Conservation (phyloP, 2,329 filamentous ascomycete species). For the Teratosphaeria epicoccoides region DNA sequence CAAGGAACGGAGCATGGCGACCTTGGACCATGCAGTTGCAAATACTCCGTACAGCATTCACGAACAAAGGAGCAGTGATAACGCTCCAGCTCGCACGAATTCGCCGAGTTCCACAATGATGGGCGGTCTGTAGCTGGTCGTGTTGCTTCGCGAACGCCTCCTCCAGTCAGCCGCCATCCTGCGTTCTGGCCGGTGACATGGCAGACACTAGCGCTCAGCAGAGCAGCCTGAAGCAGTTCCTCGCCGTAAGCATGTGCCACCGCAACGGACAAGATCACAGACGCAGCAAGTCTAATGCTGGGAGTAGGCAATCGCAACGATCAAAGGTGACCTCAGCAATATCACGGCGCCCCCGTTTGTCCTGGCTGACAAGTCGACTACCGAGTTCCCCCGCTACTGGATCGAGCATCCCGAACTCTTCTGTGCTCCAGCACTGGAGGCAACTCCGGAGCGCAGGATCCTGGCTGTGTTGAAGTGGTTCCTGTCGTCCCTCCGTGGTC, state of each 20-base stretch:
- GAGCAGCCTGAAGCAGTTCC: slow-evolving; percentile 17
- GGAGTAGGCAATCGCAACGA: slow-evolving; percentile 32
- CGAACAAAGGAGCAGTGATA: not conserved
- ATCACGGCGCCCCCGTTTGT: slow-evolving; percentile 40
- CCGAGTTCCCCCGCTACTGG: slow-evolving; percentile 38
- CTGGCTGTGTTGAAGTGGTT: slow-evolving; percentile 42
- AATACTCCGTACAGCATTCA: not conserved
- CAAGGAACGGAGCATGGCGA: not conserved
- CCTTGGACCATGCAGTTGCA: not conserved
- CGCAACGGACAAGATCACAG: not conserved
- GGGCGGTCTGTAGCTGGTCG: not conserved
- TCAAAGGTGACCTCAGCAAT: slow-evolving; percentile 36
- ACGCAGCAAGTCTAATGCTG: not conserved
- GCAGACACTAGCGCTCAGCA: slow-evolving; percentile 11
- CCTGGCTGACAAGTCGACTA: slow-evolving; percentile 35
- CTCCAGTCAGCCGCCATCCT: not conserved
- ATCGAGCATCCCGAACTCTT: slow-evolving; percentile 38
- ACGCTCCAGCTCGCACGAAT: too few species aligned
- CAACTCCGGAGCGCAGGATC: slow-evolving; percentile 30
- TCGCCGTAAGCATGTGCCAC: slow-evolving; percentile 9
- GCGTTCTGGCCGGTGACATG: slow-evolving; percentile 1
- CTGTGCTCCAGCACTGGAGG: slow-evolving; percentile 33
- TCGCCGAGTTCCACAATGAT: too few species aligned
- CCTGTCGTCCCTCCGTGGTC: slow-evolving; percentile 35
- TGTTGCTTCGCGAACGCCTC: not conserved